Percentiles rank a stretch among this genome's conserved stretches.
Conservation (phyloP, 768 basidiomycete species). For the Rhodotorula graminis region DNA sequence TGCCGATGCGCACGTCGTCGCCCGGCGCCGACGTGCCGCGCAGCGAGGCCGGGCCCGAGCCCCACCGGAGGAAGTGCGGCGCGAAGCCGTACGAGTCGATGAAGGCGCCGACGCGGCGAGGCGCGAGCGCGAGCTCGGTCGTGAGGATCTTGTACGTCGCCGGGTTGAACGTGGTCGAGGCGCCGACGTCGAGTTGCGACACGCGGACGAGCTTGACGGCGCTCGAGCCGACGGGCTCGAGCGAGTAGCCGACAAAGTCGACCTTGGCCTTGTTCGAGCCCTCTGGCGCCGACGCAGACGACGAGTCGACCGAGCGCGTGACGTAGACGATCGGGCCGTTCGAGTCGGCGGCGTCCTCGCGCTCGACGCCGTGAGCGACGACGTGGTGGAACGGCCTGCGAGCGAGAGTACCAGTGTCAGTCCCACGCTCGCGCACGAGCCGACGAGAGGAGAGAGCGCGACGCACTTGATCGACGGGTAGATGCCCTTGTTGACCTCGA, state of each 20-base stretch:
- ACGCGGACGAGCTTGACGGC: slow-evolving; percentile 17
- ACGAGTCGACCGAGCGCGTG: slow-evolving; percentile 13
- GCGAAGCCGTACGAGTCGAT: slow-evolving; percentile 30
- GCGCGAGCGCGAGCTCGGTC: slow-evolving; percentile 20
- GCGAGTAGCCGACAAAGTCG: slow-evolving; percentile 22
- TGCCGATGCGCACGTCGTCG: slow-evolving; percentile 12
- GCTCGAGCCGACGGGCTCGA: background rate
- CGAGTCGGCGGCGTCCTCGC: slow-evolving; percentile 22
- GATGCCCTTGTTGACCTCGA: slow-evolving; percentile 35
- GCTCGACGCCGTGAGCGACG: slow-evolving; percentile 20
- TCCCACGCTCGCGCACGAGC: background rate
- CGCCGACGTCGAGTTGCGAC: slow-evolving; percentile 3
- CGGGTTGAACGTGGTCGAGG: background rate
- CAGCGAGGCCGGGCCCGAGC: slow-evolving; percentile 17
- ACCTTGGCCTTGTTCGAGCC: slow-evolving; percentile 2
- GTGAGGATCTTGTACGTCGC: slow-evolving; percentile 30
- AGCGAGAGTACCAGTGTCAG: background rate
- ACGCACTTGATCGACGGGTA: slow-evolving; percentile 29
- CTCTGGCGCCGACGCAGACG: background rate
- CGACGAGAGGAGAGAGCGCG: too few species aligned
- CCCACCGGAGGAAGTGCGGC: slow-evolving; percentile 30
- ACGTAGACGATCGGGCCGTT: slow-evolving; percentile 28
- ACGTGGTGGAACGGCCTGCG: slow-evolving; percentile 13
- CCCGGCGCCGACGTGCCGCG: slow-evolving; percentile 1
- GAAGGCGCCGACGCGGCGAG: slow-evolving; percentile 22